Evolutionary conservation across 1,284 basidiomycete genomes (phyloP), one percentile per base, ranked within the genome.

Genomic region (Cutaneotrichosporon sp.): DNA sequence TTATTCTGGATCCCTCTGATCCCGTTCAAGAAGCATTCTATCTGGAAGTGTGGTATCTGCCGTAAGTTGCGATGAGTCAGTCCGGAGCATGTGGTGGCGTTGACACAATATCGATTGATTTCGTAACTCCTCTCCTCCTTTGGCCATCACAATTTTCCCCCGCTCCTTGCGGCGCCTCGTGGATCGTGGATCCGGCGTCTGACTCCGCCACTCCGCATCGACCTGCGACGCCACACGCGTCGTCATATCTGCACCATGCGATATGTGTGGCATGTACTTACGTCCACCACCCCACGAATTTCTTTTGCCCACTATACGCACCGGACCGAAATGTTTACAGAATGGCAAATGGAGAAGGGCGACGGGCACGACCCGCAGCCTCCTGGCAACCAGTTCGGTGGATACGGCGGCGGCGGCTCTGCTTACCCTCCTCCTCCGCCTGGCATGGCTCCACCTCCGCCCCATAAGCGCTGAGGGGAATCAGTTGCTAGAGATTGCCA

Each of bases 1-100:
- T 59, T 72, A 42, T 74, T 70, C 61, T 74, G 64, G 63, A 62
- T 74, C 16, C 70, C 70, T 8, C 54, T 74, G 16, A 67, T 74
- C 24, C 71, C 71, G 9, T 72, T 71, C 57, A 48, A 39, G 8
- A 67, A 67, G 60, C 54, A 60, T 22, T 51, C 59, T 12, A 65
- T 74, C 45, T 74, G 70, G 70, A 56, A 67, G 14, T 74, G 71
- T 54, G 57, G 61, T 22, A 67, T 67, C 35, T 74, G 71, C 49
- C 61, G 69, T 72, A 56, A 60, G 71, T 68, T 1, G n/a, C n/a
- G n/a, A n/a, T 10, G 16, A 32, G 17, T 9, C 24, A 24, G 38
- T 20, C 11, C n/a, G n/a, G n/a, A n/a, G n/a, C n/a, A n/a, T n/a
- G n/a, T n/a, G n/a, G n/a, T n/a, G n/a, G n/a, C n/a, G n/a, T n/a